Evolutionary conservation across 495 filamentous ascomycete genomes (phyloP).

Genomic region (Xylaria palmicola): DNA sequence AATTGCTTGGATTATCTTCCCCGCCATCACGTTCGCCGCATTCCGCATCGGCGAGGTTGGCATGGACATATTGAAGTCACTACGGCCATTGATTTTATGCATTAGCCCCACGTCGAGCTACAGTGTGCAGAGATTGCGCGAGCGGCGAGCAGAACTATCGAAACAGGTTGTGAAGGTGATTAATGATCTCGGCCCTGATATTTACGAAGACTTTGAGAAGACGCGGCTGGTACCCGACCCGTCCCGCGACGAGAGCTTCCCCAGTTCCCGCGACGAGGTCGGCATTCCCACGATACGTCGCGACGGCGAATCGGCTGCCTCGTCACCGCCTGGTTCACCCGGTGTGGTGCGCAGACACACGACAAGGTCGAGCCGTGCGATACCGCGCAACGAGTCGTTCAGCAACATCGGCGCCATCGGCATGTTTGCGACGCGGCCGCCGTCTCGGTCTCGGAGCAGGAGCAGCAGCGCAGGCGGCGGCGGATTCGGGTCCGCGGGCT

Average conservation of each 20-base stretch:
- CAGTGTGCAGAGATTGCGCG: constrained; percentile 74
- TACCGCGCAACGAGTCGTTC: constrained; percentile 92
- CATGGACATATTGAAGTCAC: constrained; percentile 97
- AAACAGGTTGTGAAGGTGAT: constrained; percentile 86
- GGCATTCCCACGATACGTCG: constrained; percentile 17
- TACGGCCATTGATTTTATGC: constrained; percentile 85
- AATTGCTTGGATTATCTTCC: constrained; percentile 75
- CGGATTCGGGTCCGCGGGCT: constrained; percentile 57
- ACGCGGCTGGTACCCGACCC: constrained; percentile 68
- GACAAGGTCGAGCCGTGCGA: constrained; percentile 45
- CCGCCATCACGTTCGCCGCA: constrained; percentile 86
- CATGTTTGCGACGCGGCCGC: constrained; percentile 84
- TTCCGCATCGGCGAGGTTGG: constrained; percentile 94
- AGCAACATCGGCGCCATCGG: constrained; percentile 80
- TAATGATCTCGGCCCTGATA: constrained; percentile 91
- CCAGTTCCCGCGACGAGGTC: constrained; percentile 19
- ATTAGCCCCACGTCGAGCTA: constrained; percentile 83
- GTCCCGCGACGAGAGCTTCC: constrained; percentile 30
- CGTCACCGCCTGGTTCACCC: constrained; percentile 29
- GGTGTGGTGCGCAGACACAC: constrained; percentile 35
- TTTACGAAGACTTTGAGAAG: constrained; percentile 94
- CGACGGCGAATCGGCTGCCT: constrained; percentile 18
- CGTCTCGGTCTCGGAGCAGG: constrained; percentile 66
- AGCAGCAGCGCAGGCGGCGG: constrained; percentile 70
- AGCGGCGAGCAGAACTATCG: constrained; percentile 68